phyloP scores from a whole-genome alignment of 352 stramenopile species.

The Pythium dissotocum region DNA sequence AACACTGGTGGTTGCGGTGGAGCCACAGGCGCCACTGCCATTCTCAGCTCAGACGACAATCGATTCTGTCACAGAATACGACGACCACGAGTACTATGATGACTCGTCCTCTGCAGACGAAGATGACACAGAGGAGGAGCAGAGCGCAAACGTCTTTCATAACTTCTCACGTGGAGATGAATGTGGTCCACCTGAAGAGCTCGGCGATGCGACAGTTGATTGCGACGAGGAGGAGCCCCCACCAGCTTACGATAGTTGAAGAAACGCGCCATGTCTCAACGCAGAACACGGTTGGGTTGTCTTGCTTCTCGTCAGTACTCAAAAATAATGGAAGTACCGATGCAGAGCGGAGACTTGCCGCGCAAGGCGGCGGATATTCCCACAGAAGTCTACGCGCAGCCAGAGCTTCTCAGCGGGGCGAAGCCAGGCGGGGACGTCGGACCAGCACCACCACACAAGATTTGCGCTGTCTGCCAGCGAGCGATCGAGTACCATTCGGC shows the following conservation, averaged over 20 bases:
- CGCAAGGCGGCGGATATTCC: slow-evolving; percentile 21
- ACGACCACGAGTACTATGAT: neutral
- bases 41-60: neutral
- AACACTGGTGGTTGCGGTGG: neutral
- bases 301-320: neutral
- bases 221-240: slow-evolving; percentile 26
- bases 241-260: slow-evolving; percentile 22
- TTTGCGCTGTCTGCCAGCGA: slow-evolving; percentile 45
- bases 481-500: slow-evolving; percentile 33
- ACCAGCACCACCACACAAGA: slow-evolving; percentile 18
- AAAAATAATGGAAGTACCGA: slow-evolving; percentile 14
- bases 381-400: slow-evolving; percentile 13
- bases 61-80: neutral
- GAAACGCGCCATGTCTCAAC: slow-evolving; percentile 2
- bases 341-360: slow-evolving; percentile 3
- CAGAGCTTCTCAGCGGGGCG: neutral
- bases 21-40: neutral
- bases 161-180: slow-evolving; percentile 2
- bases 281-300: neutral
- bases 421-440: neutral
- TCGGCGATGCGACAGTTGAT: slow-evolving; percentile 17
- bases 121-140: neutral
- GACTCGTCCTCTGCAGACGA: neutral
- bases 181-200: neutral
- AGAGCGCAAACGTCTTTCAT: neutral